Percentiles rank a stretch among this genome's conserved stretches.
Evolutionary conservation across 2,329 filamentous ascomycete genomes (phyloP).

Genomic region (Aspergillus sp.): DNA sequence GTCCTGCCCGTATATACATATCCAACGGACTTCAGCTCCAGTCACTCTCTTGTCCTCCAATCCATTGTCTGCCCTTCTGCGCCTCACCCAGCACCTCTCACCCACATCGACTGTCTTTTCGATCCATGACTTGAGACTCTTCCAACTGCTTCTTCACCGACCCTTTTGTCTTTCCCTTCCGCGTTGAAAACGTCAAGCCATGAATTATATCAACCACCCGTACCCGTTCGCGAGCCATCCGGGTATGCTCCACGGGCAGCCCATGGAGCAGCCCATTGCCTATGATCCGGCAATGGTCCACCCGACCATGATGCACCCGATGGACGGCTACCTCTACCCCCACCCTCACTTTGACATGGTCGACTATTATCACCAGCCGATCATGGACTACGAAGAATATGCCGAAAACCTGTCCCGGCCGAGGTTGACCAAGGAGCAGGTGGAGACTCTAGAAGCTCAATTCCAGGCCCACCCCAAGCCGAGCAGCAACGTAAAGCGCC

Average conservation of each 20-base stretch:
- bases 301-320: slow-evolving; percentile 43
- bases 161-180: slow-evolving; percentile 15
- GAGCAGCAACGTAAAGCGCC: slow-evolving; percentile 54
- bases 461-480: slow-evolving; percentile 57
- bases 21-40: slow-evolving; percentile 17
- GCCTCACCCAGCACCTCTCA: slow-evolving; percentile 2
- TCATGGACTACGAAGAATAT: slow-evolving; percentile 53
- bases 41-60: slow-evolving; percentile 17
- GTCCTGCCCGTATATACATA: slow-evolving; percentile 21
- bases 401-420: slow-evolving; percentile 54
- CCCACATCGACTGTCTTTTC: slow-evolving; percentile 12
- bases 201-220: slow-evolving; percentile 47
- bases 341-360: slow-evolving; percentile 48
- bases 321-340: slow-evolving; percentile 44
- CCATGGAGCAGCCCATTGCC: slow-evolving; percentile 43
- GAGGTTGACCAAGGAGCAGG: slow-evolving; percentile 57
- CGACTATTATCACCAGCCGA: slow-evolving; percentile 47
- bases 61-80: slow-evolving; percentile 2
- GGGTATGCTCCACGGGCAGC: slow-evolving; percentile 37
- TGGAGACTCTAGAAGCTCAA: slow-evolving; percentile 54
- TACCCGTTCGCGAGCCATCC: slow-evolving; percentile 42
- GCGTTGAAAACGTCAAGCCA: slow-evolving; percentile 27
- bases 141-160: slow-evolving; percentile 6
- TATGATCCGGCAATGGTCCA: slow-evolving; percentile 43
- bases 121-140: slow-evolving; percentile 17